Conservation (phyloP, 2,329 filamentous ascomycete genomes). For the Colletotrichum cereale region DNA sequence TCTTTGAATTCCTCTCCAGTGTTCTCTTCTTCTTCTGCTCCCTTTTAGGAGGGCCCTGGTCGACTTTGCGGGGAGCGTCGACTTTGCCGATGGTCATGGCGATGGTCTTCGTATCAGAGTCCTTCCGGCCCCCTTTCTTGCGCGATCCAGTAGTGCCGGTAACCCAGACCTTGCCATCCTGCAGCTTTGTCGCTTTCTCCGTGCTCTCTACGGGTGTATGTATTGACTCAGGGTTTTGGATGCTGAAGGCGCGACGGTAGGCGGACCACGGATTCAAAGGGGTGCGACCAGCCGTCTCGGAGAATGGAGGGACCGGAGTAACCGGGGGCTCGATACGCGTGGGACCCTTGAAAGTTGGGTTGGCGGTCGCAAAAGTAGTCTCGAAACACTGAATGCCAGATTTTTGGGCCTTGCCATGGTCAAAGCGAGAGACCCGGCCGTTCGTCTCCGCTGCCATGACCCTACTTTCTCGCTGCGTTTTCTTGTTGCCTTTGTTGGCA, state of each 20-base stretch:
- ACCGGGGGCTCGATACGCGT: conserved; percentile 14
- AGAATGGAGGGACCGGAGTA: neutral
- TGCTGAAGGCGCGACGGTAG: conserved; percentile 3
- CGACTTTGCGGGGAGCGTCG: conserved; percentile 8
- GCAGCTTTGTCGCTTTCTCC: neutral
- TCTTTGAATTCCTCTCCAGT: conserved; percentile 23
- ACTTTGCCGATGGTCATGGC: conserved; percentile 26
- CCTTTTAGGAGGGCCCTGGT: conserved; percentile 22
- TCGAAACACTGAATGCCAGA: neutral
- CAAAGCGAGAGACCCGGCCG: neutral
- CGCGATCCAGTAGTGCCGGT: conserved; percentile 9
- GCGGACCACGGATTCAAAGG: conserved; percentile 19
- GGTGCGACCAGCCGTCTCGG: neutral
- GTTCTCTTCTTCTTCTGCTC: conserved; percentile 18
- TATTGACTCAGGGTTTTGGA: conserved; percentile 9
- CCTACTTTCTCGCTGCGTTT: neutral
- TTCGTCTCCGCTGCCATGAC: neutral
- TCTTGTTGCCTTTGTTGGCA: neutral
- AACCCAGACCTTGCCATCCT: conserved; percentile 17
- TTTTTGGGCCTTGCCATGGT: neutral
- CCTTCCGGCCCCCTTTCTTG: neutral
- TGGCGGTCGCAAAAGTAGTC: neutral
- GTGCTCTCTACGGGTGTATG: neutral
- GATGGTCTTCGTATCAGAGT: neutral
- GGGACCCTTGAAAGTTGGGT: neutral